Base-by-base conservation (phyloP, 78 protist genomes). In the Goniomonas avonlea region DNA sequence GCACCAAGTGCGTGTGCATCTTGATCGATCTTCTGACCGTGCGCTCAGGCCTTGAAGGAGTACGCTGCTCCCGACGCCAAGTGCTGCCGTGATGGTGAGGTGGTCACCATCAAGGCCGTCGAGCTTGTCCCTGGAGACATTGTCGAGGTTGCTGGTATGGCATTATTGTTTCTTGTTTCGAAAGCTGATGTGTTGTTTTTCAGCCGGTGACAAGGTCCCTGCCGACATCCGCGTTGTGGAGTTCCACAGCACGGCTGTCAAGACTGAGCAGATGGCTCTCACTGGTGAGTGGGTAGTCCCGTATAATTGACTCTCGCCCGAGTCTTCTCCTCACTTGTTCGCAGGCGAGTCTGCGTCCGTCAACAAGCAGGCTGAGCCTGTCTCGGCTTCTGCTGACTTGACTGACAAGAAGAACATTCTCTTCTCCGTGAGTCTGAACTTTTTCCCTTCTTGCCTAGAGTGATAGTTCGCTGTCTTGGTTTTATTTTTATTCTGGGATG, bases 221-320 rank as follows among this genome's bases (percentile, higher is more conserved):
- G 91, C 91, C 3, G 91, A 87, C 69, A 56, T 55, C 17, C 48
- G 86, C 15, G 35, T 87, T 5, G 25, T 80, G n/a, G 37, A n/a
- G 13, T 31, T 70, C 29, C 73, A 25, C 41, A 35, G 47, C 23
- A 47, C 73, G 38, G 29, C 60, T 13, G 7, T 77, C 55, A 32
- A 38, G 48, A 73, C 34, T 0, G 74, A 77, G n/a, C 63, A 77
- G 58, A 63, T 77, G 9, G 58, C 63, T 9, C 77, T 80, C 55
- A 80, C 84, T 9, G 68, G 77, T 18, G 15, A 11, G n/a, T n/a
- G n/a, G n/a, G n/a, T n/a, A n/a, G n/a, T n/a, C n/a, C n/a, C n/a
- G n/a, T n/a, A n/a, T n/a, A n/a, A 73, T n/a, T 73, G 53, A 7
- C 37, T 43, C 65, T 13, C 18, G 8, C 47, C 73, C 65, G 31